Evolutionary conservation across 1,284 basidiomycete genomes (phyloP).

Genomic region (Cystobasidium slooffiae): DNA sequence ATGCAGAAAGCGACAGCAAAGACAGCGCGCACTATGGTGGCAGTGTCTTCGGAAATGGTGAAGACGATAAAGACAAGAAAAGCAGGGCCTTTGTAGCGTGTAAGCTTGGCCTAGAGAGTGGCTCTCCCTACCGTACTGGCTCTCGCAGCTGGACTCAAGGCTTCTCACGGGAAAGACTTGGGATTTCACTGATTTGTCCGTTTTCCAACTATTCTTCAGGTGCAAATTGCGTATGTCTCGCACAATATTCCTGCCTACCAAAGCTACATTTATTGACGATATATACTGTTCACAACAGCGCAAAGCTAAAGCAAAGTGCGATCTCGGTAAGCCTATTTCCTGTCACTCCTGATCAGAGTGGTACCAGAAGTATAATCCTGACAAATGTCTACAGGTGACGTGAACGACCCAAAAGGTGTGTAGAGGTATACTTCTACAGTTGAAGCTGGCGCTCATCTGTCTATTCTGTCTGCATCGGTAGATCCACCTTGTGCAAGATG

Average conservation of each 20-base stretch:
- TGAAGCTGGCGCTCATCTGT: background rate
- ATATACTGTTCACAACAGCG: background rate
- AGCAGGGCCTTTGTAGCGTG: conserved; percentile 25
- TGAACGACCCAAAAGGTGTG: conserved; percentile 48
- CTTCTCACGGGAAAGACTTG: background rate
- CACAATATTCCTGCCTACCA: background rate
- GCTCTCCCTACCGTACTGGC: background rate
- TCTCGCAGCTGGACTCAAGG: background rate
- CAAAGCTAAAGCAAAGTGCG: conserved; percentile 58
- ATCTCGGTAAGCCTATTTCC: conserved; percentile 50
- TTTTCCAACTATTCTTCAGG: background rate
- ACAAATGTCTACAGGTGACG: conserved; percentile 53
- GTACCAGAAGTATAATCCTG: background rate
- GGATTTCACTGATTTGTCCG: background rate
- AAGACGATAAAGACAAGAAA: conserved; percentile 1
- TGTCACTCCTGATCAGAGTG: background rate
- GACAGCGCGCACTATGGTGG: conserved; percentile 1
- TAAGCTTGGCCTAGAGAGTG: background rate
- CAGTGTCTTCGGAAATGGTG: background rate
- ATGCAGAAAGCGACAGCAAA: conserved; percentile 20
- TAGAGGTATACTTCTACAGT: background rate
- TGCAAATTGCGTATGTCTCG: conserved; percentile 17
- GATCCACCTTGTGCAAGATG: conserved; percentile 59
- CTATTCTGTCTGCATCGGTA: background rate
- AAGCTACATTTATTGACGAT: background rate